A percentile compares a stretch with the other conserved stretches of the same genome.
phyloP scores from a whole-genome alignment of 139 green algal genomes.

The Tetradesmus obliquus region DNA sequence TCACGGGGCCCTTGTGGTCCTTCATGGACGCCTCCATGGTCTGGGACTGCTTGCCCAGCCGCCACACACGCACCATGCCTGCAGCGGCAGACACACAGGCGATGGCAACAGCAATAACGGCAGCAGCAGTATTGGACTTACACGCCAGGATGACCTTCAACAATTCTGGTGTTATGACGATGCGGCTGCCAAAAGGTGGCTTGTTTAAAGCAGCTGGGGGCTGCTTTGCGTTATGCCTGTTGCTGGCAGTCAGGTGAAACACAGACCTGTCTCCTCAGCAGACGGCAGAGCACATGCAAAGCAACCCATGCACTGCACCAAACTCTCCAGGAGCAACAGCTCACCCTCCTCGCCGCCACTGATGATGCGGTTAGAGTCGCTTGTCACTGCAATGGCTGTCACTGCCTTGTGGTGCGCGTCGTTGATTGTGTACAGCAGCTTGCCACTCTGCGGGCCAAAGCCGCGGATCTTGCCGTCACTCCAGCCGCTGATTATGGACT shows the following conservation, averaged over 20 bases:
- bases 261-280: no score
- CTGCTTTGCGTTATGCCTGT: neutral
- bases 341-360: constrained; percentile 75
- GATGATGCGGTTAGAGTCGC: constrained; percentile 71
- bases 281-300: neutral
- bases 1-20: constrained; percentile 86
- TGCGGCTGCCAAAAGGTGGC: no score
- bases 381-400: constrained; percentile 75
- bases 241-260: no score
- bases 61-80: constrained; percentile 81
- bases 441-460: constrained; percentile 85
- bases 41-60: constrained; percentile 65
- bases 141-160: no score
- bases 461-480: constrained; percentile 86
- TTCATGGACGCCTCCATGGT: constrained; percentile 87
- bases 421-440: constrained; percentile 86
- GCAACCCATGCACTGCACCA: neutral
- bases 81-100: neutral
- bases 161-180: no score
- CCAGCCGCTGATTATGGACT: constrained; percentile 80
- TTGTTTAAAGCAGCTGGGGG: neutral
- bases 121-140: neutral
- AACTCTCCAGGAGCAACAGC: neutral
- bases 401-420: constrained; percentile 85
- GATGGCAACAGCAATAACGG: neutral